Conservation (phyloP, 2,329 filamentous ascomycete genomes). For the Fusarium sp. region DNA sequence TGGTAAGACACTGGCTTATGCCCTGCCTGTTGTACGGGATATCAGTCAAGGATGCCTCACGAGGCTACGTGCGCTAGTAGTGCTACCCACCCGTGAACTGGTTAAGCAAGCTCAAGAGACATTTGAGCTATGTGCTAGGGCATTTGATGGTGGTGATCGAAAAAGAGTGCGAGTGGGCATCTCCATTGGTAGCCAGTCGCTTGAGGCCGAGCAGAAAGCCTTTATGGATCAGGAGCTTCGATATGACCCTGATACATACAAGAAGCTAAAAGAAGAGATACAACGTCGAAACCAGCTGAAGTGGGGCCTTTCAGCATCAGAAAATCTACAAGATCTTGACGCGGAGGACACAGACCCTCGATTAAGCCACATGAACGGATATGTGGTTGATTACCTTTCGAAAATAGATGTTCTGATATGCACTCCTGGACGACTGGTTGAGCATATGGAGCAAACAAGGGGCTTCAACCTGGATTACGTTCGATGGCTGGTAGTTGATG, state of each 20-base stretch:
- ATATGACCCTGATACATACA: conserved; percentile 71
- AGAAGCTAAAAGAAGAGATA: conserved; percentile 40
- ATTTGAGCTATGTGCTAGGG: conserved; percentile 76
- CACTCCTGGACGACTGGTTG: conserved; percentile 90
- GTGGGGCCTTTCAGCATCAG: conserved; percentile 11
- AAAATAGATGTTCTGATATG: conserved; percentile 90
- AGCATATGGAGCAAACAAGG: conserved; percentile 84
- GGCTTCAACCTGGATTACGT: conserved; percentile 83
- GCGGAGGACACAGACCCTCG: conserved; percentile 40
- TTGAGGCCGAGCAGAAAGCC: conserved; percentile 69
- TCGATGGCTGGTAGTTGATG: conserved; percentile 90
- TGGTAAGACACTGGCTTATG: conserved; percentile 92
- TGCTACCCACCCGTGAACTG: conserved; percentile 90
- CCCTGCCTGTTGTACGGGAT: conserved; percentile 83
- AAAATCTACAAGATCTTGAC: conserved; percentile 33
- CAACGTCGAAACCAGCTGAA: conserved; percentile 3
- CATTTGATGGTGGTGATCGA: conserved; percentile 62
- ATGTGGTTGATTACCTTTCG: conserved; percentile 72
- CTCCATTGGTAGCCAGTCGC: conserved; percentile 81
- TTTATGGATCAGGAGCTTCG: conserved; percentile 57
- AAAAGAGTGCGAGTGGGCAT: conserved; percentile 82
- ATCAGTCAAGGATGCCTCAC: conserved; percentile 72
- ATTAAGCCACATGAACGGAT: conserved; percentile 49
- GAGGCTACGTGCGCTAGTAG: conserved; percentile 79
- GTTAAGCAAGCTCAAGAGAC: conserved; percentile 86